Percentiles rank a stretch among this genome's conserved stretches.
These are phyloP conservation scores for Trametes versicolor DNA, from an alignment of 1,284 basidiomycete genomes.

Conservation along the genomic window DNA sequence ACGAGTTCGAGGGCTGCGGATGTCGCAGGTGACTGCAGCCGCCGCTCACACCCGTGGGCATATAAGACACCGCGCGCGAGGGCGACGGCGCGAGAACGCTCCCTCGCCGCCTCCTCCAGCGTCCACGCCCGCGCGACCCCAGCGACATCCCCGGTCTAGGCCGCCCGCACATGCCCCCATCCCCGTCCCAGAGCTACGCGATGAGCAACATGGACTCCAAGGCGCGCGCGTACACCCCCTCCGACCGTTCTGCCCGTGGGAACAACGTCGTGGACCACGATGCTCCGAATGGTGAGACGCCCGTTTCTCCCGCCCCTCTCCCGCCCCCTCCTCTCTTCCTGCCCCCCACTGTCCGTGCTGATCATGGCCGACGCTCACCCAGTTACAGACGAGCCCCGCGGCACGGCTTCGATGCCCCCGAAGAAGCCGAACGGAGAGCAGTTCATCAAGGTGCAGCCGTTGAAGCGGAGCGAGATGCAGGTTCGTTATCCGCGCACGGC, in stretches of 20 bases:
- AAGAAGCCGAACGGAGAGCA: slow-evolving; percentile 44
- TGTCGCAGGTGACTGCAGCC: slow-evolving; percentile 24
- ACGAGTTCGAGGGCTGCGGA: slow-evolving; percentile 23
- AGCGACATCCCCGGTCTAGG: background rate
- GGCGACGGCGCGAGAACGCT: background rate
- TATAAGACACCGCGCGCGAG: slow-evolving; percentile 20
- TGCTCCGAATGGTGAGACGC: slow-evolving; percentile 68
- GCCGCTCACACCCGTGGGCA: slow-evolving; percentile 21
- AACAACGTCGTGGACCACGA: slow-evolving; percentile 85
- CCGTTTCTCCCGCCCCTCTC: slow-evolving; percentile 4
- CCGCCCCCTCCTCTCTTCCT: slow-evolving; percentile 19
- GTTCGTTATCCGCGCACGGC: slow-evolving; percentile 46
- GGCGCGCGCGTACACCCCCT: slow-evolving; percentile 39
- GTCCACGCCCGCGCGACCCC: slow-evolving; percentile 2
- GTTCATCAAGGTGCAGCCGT: slow-evolving; percentile 78
- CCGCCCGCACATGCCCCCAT: slow-evolving; percentile 7
- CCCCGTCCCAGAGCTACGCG: slow-evolving; percentile 13
- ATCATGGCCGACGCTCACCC: slow-evolving; percentile 25
- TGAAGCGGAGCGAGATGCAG: slow-evolving; percentile 89
- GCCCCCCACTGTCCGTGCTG: slow-evolving; percentile 23
- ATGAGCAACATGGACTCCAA: slow-evolving; percentile 41
- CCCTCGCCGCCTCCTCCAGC: slow-evolving; percentile 1
- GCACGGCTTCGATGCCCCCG: slow-evolving; percentile 37
- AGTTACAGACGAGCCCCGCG: slow-evolving; percentile 51
- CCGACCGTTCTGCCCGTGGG: slow-evolving; percentile 51